phyloP scores from a whole-genome alignment of 495 filamentous ascomycete species.

The Hypomontagnella submonticulosa region DNA sequence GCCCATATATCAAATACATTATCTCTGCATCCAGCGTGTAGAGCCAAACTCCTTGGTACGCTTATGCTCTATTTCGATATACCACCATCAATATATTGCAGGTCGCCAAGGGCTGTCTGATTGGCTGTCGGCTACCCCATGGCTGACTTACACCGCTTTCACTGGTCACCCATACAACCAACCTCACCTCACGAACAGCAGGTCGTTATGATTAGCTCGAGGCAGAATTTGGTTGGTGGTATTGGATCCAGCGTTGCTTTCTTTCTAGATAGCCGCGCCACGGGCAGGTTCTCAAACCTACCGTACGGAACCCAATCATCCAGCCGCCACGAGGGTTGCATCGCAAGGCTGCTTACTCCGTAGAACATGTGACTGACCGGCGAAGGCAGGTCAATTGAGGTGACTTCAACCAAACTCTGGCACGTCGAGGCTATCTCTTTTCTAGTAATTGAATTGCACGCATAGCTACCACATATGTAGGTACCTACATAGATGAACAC shows the following conservation, averaged over 20 bases:
- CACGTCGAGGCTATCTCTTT: not conserved
- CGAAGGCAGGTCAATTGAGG: not conserved
- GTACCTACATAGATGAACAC: not conserved
- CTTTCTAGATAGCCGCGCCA: slow-evolving; percentile 21
- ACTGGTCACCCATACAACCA: slow-evolving; percentile 13
- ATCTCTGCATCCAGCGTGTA: slow-evolving; percentile 19
- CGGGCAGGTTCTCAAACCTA: not conserved
- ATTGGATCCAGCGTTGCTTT: slow-evolving; percentile 28
- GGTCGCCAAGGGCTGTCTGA: slow-evolving; percentile 2
- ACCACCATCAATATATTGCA: slow-evolving; percentile 22
- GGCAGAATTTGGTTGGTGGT: slow-evolving; percentile 15
- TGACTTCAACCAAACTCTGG: not conserved
- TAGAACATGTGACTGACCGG: not conserved
- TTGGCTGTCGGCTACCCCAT: slow-evolving; percentile 16
- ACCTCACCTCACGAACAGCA: slow-evolving; percentile 3
- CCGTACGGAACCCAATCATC: slow-evolving; percentile 18
- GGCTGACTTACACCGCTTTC: slow-evolving; percentile 26
- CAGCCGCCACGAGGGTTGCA: slow-evolving; percentile 8
- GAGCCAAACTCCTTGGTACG: slow-evolving; percentile 21
- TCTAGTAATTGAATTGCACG: not conserved
- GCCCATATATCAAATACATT: slow-evolving; percentile 29
- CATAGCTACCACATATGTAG: not conserved
- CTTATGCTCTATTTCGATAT: slow-evolving; percentile 39
- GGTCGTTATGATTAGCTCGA: slow-evolving; percentile 7
- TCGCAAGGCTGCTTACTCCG: slow-evolving; percentile 33